Evolutionary conservation across 176 grass and related monocot species (phyloP), one percentile per base, ranked within the genome.

Genomic region (Guadua angustifolia): DNA sequence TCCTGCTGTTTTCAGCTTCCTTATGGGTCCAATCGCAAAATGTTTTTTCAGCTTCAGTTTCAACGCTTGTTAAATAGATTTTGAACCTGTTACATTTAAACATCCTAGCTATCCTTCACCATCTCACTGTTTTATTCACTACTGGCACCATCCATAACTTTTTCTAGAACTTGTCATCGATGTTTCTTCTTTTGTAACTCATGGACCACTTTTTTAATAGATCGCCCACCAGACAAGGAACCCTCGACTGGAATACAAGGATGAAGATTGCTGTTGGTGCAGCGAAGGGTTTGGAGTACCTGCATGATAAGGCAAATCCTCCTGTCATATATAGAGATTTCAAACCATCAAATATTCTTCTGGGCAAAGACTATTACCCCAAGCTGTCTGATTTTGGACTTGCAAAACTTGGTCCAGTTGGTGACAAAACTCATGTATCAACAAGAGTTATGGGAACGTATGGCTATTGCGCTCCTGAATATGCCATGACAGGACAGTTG

Each of bases 371-470:
- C 35, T 89, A 89, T 77, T 71, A 87, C 68, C 87, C 91, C 39
- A 92, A 92, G 76, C 42, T 92, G 21, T 89, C 87, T 78, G 84
- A 92, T 65, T 92, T 92, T 74, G 87, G 91, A 36, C 76, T 92
- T 66, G 87, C 91, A 61, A 92, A 92, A 68, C 91, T 89, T 21
- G 91, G 87, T 6, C 87, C 87, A 39, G 66, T 89, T 19, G 91
- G 87, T 26, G 87, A 89, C 77, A 92, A 92, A 53, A 89, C 91
- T 5, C 91, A 89, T 63, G 84, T 92, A 77, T 92, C 91, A 44
- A 92, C 91, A 11, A 84, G 87, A 76, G 91, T 92, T 60, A 92
- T 92, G 90, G 90, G 90, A 12, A 92, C 90, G 83, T 92, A 92
- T 9, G 90, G 90, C 17, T 92, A 88, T 79, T 92, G 90, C 70